These are phyloP conservation scores for Phaeoacremonium minimum DNA, from an alignment of 2,329 filamentous ascomycete genomes.

Conservation along the genomic window DNA sequence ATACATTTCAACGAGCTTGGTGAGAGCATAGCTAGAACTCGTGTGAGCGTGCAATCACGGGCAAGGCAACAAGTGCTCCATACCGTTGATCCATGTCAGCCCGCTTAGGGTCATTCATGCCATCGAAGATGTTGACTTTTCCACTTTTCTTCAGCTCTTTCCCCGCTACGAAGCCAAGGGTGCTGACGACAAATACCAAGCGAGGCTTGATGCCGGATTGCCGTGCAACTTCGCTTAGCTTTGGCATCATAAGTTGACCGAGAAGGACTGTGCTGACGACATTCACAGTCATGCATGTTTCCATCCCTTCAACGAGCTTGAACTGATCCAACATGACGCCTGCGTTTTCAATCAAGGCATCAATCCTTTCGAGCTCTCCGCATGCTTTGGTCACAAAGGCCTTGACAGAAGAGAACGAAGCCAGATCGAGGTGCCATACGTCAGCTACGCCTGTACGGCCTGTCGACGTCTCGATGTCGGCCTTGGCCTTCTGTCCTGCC, in stretches of 20 bases:
- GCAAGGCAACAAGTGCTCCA: background rate
- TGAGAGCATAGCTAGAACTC: constrained; percentile 23
- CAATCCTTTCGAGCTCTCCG: constrained; percentile 3
- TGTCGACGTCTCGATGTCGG: background rate
- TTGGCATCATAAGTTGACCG: constrained; percentile 20
- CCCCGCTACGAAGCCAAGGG: constrained; percentile 11
- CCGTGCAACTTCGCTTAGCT: constrained; percentile 16
- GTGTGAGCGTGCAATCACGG: too few relatives aligned
- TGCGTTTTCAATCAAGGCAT: constrained; percentile 8
- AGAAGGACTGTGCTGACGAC: constrained; percentile 22
- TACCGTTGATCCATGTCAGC: background rate
- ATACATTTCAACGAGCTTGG: constrained; percentile 25
- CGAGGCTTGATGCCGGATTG: constrained; percentile 7
- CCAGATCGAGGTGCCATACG: constrained; percentile 6
- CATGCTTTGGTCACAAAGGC: constrained; percentile 1
- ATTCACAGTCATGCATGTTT: constrained; percentile 18
- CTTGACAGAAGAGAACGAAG: constrained; percentile 4
- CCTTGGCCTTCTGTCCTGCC: background rate
- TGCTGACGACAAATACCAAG: constrained; percentile 15
- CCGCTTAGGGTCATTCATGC: background rate
- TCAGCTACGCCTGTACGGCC: background rate
- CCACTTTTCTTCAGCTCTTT: constrained; percentile 9
- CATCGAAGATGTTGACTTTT: constrained; percentile 13
- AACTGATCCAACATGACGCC: constrained; percentile 1
- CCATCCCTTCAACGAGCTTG: background rate